Evolutionary conservation across 2,329 filamentous ascomycete species (phyloP).

Genomic region (Trichoderma simmonsii): DNA sequence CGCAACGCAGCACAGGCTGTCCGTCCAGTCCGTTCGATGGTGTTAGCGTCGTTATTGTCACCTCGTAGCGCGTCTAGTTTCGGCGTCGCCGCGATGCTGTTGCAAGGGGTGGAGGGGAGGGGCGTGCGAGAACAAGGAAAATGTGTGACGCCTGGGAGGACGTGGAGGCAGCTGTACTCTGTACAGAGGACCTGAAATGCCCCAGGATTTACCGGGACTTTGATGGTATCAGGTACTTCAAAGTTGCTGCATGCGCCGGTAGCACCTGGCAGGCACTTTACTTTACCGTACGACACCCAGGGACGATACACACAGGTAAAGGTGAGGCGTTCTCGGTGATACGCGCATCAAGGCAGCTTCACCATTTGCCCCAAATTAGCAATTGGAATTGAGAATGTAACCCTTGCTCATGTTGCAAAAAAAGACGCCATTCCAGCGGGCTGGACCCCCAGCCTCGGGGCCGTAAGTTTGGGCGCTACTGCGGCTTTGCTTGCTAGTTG

Average conservation of each 20-base stretch:
- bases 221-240: background rate
- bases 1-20: constrained; percentile 11
- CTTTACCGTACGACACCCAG: background rate
- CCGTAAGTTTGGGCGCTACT: background rate
- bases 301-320: background rate
- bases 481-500: background rate
- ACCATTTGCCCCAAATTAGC: background rate
- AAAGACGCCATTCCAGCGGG: background rate
- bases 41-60: constrained; percentile 18
- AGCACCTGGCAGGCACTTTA: background rate
- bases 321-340: background rate
- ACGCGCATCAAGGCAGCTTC: background rate
- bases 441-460: background rate
- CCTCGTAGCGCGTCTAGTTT: constrained; percentile 13
- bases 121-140: background rate
- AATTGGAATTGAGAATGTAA: background rate
- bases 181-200: background rate
- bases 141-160: background rate
- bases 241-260: background rate
- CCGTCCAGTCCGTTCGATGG: constrained; percentile 10
- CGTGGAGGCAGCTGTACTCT: background rate
- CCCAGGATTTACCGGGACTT: background rate
- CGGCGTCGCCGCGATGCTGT: constrained; percentile 15
- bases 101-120: constrained; percentile 12
- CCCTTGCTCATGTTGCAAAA: background rate